Evolutionary conservation across 176 grass and related monocot genomes (phyloP), one percentile per base, ranked within the genome.

Genomic region (Calamus simplicifolius): DNA sequence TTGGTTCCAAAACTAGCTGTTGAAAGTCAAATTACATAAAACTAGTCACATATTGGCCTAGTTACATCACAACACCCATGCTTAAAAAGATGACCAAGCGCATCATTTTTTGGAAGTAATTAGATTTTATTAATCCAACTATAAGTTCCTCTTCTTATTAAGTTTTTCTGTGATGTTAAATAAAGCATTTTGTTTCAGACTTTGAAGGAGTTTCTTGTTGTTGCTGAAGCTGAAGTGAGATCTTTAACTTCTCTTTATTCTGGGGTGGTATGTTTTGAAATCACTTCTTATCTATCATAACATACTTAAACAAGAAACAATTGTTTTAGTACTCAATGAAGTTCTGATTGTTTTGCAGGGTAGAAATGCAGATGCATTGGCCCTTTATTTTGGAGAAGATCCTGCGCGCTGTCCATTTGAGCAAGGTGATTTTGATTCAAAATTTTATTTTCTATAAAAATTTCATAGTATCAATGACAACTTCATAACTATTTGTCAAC

Each of bases 371-470:
- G 87, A 97, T 75, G 69, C 81, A 69, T 69, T 97, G 70, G 78
- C 76, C 59, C 75, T 59, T 75, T 97, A 91, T 88, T 97, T 97
- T 67, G 93, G 93, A 56, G 93, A 97, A 88, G 93, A 97, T 77
- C 87, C 87, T 57, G 62, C 62, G 29, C 83, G 83, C 51, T 97
- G 87, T 58, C 80, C 93, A 29, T 97, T 91, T 25, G 93, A 97
- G 77, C 87, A 86, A 88, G 93, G 93, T 97, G 85, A 56, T 43
- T 43, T 43, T 43, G 35, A 13, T 43, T 12, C 8, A 23, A 23
- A 5, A 64, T 77, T 88, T 62, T 27, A 61, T 30, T 43, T 43
- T 23, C 5, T 43, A 13, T 13, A 43, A 12, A 43, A 43, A 7
- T 13, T 43, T 7, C 35, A 13, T 43, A 43, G 10, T 23, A 23